A percentile compares a stretch with the other conserved stretches of the same genome.
Conservation (phyloP, 768 basidiomycete genomes). For the Cystobasidium onofrii region DNA sequence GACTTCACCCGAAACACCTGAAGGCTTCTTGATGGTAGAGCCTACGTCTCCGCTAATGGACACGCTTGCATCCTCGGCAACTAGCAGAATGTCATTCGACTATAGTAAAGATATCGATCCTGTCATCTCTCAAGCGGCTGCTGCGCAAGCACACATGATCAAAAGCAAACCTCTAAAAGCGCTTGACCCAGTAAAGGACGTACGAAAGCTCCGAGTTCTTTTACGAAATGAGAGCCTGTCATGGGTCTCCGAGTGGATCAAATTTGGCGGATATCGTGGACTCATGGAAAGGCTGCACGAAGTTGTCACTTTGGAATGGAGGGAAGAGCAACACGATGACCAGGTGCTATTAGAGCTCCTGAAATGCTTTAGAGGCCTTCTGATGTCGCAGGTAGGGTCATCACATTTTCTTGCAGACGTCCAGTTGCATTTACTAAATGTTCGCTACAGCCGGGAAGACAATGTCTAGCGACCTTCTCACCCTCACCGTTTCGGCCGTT, state of each 20-base stretch:
- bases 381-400: constrained; percentile 52
- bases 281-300: constrained; percentile 78
- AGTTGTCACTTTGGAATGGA: constrained; percentile 91
- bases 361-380: constrained; percentile 85
- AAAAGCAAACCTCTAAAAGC: not conserved
- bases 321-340: constrained; percentile 97
- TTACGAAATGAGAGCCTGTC: constrained; percentile 84
- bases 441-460: constrained; percentile 62
- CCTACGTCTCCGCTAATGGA: not conserved
- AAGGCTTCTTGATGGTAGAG: constrained; percentile 16
- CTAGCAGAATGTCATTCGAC: not conserved
- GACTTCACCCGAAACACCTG: constrained; percentile 4
- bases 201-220: constrained; percentile 78
- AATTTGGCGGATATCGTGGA: constrained; percentile 73
- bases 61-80: not conserved
- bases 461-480: constrained; percentile 77
- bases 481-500: constrained; percentile 82
- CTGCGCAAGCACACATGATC: constrained; percentile 8
- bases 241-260: constrained; percentile 81
- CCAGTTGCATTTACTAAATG: too few species aligned
- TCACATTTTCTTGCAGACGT: too few species aligned
- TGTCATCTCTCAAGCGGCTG: constrained; percentile 14
- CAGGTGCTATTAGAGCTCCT: constrained; percentile 83
- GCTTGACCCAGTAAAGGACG: constrained; percentile 47
- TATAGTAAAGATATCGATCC: not conserved